These are phyloP conservation scores for Volvox reticuliferus DNA, from an alignment of 139 green algal species.

Conservation along the genomic window DNA sequence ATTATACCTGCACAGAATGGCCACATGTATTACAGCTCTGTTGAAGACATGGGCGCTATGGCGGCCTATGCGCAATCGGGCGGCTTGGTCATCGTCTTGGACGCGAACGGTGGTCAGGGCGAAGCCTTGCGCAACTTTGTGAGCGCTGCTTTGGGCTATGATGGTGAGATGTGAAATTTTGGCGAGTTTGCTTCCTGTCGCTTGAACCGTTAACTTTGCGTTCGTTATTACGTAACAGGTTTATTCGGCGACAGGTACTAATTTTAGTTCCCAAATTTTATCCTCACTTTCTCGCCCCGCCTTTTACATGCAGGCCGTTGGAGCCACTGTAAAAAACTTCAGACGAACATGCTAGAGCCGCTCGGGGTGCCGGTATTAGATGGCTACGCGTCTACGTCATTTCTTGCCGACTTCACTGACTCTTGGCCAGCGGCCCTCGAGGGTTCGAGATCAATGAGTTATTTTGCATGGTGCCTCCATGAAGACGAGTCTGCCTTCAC, in stretches of 20 bases:
- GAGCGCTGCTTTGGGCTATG: not conserved
- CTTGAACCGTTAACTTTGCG: not conserved
- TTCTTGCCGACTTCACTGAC: not conserved
- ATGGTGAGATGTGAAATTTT: not conserved
- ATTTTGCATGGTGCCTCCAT: constrained; percentile 9
- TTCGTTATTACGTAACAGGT: not conserved
- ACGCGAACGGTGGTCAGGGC: not conserved
- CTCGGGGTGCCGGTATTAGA: not conserved
- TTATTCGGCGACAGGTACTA: too few relatives aligned
- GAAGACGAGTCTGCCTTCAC: not conserved
- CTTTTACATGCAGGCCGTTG: not conserved
- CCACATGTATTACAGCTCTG: not conserved
- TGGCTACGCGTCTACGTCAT: not conserved
- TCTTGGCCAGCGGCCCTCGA: not conserved
- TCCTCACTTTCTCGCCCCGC: not conserved
- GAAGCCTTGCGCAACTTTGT: not conserved
- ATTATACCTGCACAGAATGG: constrained; percentile 28
- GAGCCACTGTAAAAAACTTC: not conserved
- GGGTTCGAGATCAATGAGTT: not conserved
- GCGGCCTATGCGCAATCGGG: not conserved
- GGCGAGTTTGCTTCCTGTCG: not conserved
- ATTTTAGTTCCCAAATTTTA: not conserved
- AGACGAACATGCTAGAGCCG: not conserved
- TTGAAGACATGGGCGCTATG: constrained; percentile 8
- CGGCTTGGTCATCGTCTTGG: constrained; percentile 16